Evolutionary conservation across 371 early-diverging fungal genomes (phyloP), one percentile per base, ranked within the genome.

Genomic region (Zopfochytrium polystomum): DNA sequence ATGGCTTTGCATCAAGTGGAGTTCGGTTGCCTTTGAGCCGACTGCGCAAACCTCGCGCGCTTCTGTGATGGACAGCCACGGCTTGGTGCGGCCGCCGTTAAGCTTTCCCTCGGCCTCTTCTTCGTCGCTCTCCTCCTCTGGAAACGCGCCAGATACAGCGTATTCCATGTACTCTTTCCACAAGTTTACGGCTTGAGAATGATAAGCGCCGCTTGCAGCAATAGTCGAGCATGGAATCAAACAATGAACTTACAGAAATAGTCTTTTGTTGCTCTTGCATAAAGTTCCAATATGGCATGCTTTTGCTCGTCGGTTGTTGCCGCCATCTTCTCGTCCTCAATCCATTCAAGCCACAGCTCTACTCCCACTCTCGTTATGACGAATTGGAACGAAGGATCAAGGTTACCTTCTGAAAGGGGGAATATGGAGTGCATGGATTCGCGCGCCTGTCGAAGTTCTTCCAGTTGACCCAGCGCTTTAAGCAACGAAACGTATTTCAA

Each of bases 331-430:
- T 80, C 76, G 51, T 85, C 86, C 7, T 82, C 65, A 58, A 86
- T 77, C 88, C 88, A 87, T 52, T 82, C 83, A 23, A 83, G 51
- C 86, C 86, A 87, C 62, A 87, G 47, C 6, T 63, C 87, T 86
- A 55, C 11, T 11, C 23, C 7, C 6, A 15, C 13, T 50, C 23
- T 27, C 20, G 25, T 9, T 20, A 25, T 22, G 26, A 15, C 48
- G 15, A 6, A 31, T 32, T 3, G 31, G 7, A 32, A 11, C 4
- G 15, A 9, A 53, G 15, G 25, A 7, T 31, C 30, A 34, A 1
- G 33, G 55, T 27, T 67, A 86, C 87, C 67, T 77, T 84, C 84
- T 11, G 79, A 60, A 11, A 87, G 51, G 18, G 87, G 85, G 63
- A 76, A 87, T 0, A 82, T 45, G n/a, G 70, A 63, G 38, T 79